These are phyloP conservation scores for Alternaria ventricosa DNA, from an alignment of 2,329 filamentous ascomycete species.

Conservation along the genomic window DNA sequence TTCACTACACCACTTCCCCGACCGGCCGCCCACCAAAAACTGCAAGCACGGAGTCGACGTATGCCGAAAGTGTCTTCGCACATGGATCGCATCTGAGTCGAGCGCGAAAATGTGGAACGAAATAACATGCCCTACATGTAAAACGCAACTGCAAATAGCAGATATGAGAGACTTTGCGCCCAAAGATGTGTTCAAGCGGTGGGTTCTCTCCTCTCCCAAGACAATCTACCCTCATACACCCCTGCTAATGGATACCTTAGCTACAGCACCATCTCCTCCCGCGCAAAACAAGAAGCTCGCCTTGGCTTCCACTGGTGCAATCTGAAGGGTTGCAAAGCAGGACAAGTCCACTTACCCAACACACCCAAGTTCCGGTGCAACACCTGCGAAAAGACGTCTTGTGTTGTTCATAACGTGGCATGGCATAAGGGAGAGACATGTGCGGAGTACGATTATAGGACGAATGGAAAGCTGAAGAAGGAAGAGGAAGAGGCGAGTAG, in stretches of 20 bases:
- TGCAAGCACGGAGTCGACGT: conserved; percentile 46
- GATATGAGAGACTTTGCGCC: conserved; percentile 56
- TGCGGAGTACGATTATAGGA: conserved; percentile 47
- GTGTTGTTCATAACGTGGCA: conserved; percentile 39
- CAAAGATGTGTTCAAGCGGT: background rate
- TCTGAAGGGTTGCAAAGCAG: conserved; percentile 56
- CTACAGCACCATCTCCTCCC: conserved; percentile 45
- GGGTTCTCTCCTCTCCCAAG: too few relatives aligned
- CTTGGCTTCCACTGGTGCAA: conserved; percentile 63
- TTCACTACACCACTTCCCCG: conserved; percentile 39
- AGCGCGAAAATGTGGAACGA: conserved; percentile 52
- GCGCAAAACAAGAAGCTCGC: conserved; percentile 53
- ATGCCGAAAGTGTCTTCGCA: conserved; percentile 48
- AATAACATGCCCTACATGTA: conserved; percentile 60
- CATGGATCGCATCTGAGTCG: conserved; percentile 50
- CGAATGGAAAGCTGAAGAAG: conserved; percentile 29
- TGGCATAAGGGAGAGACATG: conserved; percentile 53
- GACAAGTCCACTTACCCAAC: conserved; percentile 57
- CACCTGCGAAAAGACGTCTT: conserved; percentile 46
- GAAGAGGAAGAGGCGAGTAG: conserved; percentile 38
- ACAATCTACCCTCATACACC: too few relatives aligned
- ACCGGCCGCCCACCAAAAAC: conserved; percentile 35
- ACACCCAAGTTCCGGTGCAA: conserved; percentile 53
- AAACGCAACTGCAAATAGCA: conserved; percentile 50
- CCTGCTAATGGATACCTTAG: too few relatives aligned